Conservation (phyloP, 345 rosid species). For the Citrus sp. region DNA sequence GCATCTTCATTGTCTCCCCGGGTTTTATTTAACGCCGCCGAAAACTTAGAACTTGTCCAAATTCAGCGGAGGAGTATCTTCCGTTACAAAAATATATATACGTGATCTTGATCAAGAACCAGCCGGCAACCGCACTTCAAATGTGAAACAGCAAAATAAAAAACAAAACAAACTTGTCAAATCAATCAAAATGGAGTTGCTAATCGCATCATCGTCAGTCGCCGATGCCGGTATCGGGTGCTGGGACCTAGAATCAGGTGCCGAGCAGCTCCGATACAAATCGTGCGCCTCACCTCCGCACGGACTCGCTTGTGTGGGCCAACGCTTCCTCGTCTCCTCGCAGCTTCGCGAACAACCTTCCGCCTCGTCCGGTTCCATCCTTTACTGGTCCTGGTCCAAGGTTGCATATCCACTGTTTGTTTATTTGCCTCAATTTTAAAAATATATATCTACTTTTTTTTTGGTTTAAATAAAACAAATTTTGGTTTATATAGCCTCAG, state of each 20-base stretch:
- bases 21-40: too few relatives aligned
- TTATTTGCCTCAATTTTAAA: neutral
- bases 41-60: neutral
- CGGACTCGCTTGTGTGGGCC: conserved; percentile 65
- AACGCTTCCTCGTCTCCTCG: conserved; percentile 62
- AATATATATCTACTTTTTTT: neutral
- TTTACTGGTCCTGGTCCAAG: conserved; percentile 80
- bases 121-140: neutral
- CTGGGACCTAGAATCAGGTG: conserved; percentile 72
- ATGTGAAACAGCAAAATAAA: too few relatives aligned
- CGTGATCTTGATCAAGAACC: neutral
- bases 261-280: conserved; percentile 56
- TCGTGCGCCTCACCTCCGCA: conserved; percentile 68
- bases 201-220: conserved; percentile 66
- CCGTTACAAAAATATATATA: neutral
- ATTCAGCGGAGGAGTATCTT: neutral
- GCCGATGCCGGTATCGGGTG: conserved; percentile 72
- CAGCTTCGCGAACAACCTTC: conserved; percentile 58
- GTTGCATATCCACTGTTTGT: conserved; percentile 26
- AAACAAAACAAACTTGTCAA: too few relatives aligned
- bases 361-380: conserved; percentile 56
- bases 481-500: conserved; percentile 53
- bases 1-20: too few relatives aligned
- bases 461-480: neutral
- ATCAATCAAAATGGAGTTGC: conserved; percentile 25